These are phyloP conservation scores for Mycosphaerella arachidis DNA, from an alignment of 2,329 filamentous ascomycete species.

Conservation along the genomic window DNA sequence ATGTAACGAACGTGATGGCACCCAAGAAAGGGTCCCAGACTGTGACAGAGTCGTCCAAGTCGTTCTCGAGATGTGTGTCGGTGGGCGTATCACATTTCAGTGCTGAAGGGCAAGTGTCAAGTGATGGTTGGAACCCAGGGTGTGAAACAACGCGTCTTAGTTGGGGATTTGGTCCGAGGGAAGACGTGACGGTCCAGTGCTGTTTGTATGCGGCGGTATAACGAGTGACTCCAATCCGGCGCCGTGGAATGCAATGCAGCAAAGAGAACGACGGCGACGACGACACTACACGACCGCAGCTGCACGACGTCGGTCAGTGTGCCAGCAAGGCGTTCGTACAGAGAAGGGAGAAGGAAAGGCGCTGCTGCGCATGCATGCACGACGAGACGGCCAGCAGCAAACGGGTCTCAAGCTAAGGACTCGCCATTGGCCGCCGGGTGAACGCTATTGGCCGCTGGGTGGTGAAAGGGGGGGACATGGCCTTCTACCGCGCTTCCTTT, in stretches of 20 bases:
- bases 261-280: neutral
- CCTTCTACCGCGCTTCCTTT: neutral
- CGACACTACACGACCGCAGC: conserved; percentile 5
- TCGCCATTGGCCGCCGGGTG: neutral
- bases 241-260: neutral
- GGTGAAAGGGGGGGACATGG: neutral
- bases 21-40: neutral
- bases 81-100: neutral
- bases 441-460: neutral
- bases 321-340: neutral
- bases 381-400: neutral
- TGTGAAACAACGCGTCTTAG: neutral
- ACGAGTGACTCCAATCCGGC: conserved; percentile 4
- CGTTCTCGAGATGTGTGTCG: neutral
- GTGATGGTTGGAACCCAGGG: neutral
- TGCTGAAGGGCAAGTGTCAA: neutral
- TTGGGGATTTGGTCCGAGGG: neutral
- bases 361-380: neutral
- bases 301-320: neutral
- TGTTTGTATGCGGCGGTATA: neutral
- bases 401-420: neutral
- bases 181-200: neutral
- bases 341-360: neutral
- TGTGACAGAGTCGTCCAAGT: too few species aligned
- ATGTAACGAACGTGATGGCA: neutral